Base-by-base conservation (phyloP, 2,329 filamentous ascomycete species). In the Xylaria sp. region DNA sequence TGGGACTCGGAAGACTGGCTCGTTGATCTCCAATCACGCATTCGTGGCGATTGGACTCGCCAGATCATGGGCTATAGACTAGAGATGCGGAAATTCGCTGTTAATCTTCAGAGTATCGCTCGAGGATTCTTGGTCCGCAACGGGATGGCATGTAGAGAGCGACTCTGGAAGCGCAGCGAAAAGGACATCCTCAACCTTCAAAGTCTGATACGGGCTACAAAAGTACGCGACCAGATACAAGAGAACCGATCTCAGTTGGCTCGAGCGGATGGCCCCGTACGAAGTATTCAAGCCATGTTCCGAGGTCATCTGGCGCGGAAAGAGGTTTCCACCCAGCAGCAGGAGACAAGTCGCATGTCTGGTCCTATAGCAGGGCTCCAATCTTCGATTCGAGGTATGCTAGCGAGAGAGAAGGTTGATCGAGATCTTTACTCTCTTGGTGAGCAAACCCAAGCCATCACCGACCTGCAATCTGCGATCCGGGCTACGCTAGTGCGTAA, bases 1-100 rank as follows among this genome's bases (percentile, higher is more conserved):
- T 99, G 94, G 94, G 89, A 94, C 57, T 81, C 84, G 11, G 94
- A 99, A 71, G 81, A 87, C 21, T 79, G 82, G 71, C 74, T 99
- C 22, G 76, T 93, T 40, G 88, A 96, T 48, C 78, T 99, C 8
- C 95, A 99, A 71, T 85, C 92, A 7, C 85, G 88, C 38, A 89
- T 97, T 50, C 86, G 94, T 54, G 95, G 92, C 48, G 91, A 95
- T 65, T 96, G 91, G 74, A 83, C 90, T 1, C 82, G 93, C 42
- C 91, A 97, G 70, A 84, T 97, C 52, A 84, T 88, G 61, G 83
- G 85, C 57, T 97, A 97, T 72, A 85, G 90, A 44, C 76, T 94
- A 52, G 84, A 87, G 61, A 97, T 96, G 92, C 83, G 85, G 51
- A 82, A 77, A 18, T 96, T 96, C 67, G 90, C 92, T 2, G 78